Percentiles rank a stretch among this genome's conserved stretches.
Evolutionary conservation across 768 basidiomycete species (phyloP).

Genomic region (Lepiota venenata): DNA sequence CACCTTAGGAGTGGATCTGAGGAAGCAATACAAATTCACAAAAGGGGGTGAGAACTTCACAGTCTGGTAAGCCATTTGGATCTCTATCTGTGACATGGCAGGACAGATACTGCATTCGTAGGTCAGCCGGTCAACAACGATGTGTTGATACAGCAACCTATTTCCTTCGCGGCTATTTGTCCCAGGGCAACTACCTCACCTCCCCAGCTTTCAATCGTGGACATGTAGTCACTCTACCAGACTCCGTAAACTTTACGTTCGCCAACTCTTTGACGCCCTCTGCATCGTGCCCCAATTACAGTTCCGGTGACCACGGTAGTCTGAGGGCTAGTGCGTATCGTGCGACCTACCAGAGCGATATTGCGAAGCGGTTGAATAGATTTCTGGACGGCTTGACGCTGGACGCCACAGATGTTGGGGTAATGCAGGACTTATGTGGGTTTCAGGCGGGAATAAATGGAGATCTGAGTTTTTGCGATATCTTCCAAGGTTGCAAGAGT

Average conservation of each 20-base stretch:
- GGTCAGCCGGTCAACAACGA: neutral
- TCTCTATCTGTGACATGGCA: neutral
- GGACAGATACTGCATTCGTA: neutral
- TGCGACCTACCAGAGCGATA: neutral
- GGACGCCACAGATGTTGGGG: neutral
- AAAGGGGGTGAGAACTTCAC: neutral
- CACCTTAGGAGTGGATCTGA: neutral
- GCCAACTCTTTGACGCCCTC: slow-evolving; percentile 1
- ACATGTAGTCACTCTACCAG: neutral
- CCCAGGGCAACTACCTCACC: neutral
- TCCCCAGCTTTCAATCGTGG: neutral
- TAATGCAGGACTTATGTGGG: neutral
- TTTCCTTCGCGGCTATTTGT: neutral
- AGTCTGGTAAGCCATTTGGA: neutral
- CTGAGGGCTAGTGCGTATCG: neutral
- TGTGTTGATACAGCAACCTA: neutral
- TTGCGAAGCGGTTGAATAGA: neutral
- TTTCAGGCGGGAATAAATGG: neutral
- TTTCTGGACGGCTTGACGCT: neutral
- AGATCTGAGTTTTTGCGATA: neutral
- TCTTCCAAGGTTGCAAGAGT: neutral
- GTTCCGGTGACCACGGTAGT: neutral
- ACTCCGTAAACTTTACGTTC: neutral
- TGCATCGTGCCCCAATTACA: neutral
- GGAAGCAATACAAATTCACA: neutral